Percentiles rank a stretch among this genome's conserved stretches.
These are phyloP conservation scores for Tranzscheliella williamsii DNA, from an alignment of 1,284 basidiomycete genomes.

Conservation along the genomic window DNA sequence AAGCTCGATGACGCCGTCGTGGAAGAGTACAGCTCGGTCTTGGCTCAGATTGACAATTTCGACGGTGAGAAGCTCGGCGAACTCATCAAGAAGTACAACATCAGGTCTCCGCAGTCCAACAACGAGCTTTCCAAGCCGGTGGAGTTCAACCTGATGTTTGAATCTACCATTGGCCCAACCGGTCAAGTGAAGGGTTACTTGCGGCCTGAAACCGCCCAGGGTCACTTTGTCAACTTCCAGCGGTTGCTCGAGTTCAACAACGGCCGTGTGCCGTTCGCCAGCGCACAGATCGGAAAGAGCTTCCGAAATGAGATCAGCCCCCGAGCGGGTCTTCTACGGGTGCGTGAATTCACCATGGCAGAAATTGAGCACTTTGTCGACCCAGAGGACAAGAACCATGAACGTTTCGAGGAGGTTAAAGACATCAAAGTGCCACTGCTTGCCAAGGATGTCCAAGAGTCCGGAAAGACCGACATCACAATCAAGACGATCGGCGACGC, in stretches of 20 bases:
- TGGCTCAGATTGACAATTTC: constrained; percentile 96
- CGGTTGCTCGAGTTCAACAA: constrained; percentile 98
- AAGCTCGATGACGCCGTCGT: constrained; percentile 78
- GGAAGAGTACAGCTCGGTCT: constrained; percentile 76
- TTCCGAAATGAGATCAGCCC: constrained; percentile 99
- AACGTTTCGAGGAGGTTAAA: constrained; percentile 79
- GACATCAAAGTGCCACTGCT: constrained; percentile 77
- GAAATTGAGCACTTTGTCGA: constrained; percentile 99
- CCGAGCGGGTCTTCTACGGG: constrained; percentile 89
- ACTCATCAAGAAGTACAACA: constrained; percentile 79
- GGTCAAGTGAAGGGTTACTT: constrained; percentile 95
- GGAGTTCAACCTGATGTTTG: constrained; percentile 99
- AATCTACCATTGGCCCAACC: constrained; percentile 93
- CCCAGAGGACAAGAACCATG: constrained; percentile 86
- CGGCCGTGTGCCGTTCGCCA: constrained; percentile 91
- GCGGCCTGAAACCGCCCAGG: constrained; percentile 96
- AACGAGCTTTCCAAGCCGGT: constrained; percentile 91
- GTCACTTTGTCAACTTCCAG: constrained; percentile 98
- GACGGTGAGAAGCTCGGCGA: constrained; percentile 85
- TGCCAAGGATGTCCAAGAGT: constrained; percentile 78
- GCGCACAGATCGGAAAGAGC: constrained; percentile 91
- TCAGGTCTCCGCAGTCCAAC: constrained; percentile 87
- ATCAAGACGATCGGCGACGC: constrained; percentile 84
- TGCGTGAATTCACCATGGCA: constrained; percentile 99
- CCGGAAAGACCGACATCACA: constrained; percentile 72